Base-by-base conservation (phyloP, 192 early-diverging fungal genomes). In the Coemansia sp. region DNA sequence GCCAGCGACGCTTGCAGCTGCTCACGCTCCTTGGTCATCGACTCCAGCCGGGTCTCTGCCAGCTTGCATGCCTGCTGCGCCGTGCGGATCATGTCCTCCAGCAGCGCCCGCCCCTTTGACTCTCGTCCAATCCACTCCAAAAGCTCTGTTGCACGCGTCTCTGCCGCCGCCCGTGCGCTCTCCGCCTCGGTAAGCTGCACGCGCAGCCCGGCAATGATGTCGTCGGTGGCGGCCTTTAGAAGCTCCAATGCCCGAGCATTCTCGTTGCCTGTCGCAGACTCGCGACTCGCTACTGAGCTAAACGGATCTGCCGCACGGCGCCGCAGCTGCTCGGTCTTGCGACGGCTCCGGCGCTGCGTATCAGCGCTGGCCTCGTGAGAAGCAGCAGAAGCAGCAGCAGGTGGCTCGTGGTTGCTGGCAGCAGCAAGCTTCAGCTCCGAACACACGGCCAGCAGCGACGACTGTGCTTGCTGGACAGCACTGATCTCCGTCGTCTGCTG, bases 31-130 rank as follows among this genome's bases (percentile, higher is more conserved):
- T 26, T 51, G 30, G 52, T 36, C 66, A 76, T 67, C 34, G 56
- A 18, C 14, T 54, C 60, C 0, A 77, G 42, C 60, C 67, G 63
- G 11, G 66, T 64, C 40, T 77, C 68, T 12, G 61, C 74, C 57
- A 67, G 39, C 60, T 66, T 77, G 68, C 74, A 71, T 39, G 74
- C 74, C 56, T 77, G 67, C 64, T 77, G 74, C 14, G 74, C 74
- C 6, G 74, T 77, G 46, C 68, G 51, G 38, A 77, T 71, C 74
- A 77, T 77, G 53, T 70, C 69, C 30, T 77, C 74, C n/a, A 77
- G 74, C 53, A 67, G 51, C 45, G 67, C 74, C 7, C 74, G 74
- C 52, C 74, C 69, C 64, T 77, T 77, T 51, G 74, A 77, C 64
- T 77, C 74, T n/a, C 74, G 68, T 6, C 74, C 69, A 30, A 77